Evolutionary conservation across 2,329 filamentous ascomycete species (phyloP).

Genomic region (Chalaropsis thielavioides): DNA sequence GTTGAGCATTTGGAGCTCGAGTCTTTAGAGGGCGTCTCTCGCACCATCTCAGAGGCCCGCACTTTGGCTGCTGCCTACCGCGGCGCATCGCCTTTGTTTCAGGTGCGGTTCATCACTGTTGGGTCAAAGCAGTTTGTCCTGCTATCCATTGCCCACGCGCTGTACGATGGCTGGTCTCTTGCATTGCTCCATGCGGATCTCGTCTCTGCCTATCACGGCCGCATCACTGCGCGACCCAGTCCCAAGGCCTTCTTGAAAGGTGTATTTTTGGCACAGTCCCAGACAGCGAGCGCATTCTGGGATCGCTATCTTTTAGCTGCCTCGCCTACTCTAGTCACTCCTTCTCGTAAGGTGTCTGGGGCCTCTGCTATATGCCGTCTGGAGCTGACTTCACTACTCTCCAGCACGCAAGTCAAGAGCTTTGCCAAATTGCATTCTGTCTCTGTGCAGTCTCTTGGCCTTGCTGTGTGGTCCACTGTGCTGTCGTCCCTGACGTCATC

Average conservation of each 20-base stretch:
- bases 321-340: not conserved
- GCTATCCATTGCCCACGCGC: conserved; percentile 67
- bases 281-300: conserved; percentile 48
- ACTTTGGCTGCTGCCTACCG: conserved; percentile 25
- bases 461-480: conserved; percentile 55
- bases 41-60: conserved; percentile 27
- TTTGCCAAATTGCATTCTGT: not conserved
- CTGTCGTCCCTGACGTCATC: conserved; percentile 47
- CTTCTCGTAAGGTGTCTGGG: not conserved
- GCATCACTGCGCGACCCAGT: conserved; percentile 29
- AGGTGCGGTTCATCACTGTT: conserved; percentile 31
- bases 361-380: not conserved
- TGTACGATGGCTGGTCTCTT: conserved; percentile 84
- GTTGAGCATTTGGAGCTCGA: not conserved
- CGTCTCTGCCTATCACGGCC: conserved; percentile 41
- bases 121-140: conserved; percentile 31
- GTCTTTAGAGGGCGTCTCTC: not conserved
- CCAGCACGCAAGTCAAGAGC: conserved; percentile 27
- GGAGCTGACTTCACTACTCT: conserved; percentile 24
- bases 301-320: conserved; percentile 38
- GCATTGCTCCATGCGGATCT: conserved; percentile 59
- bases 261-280: not conserved
- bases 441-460: conserved; percentile 12
- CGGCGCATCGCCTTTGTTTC: conserved; percentile 32
- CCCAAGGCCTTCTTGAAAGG: conserved; percentile 24